These are phyloP conservation scores for Fraxinus pennsylvanica DNA, from an alignment of 257 asterid genomes.

Conservation along the genomic window DNA sequence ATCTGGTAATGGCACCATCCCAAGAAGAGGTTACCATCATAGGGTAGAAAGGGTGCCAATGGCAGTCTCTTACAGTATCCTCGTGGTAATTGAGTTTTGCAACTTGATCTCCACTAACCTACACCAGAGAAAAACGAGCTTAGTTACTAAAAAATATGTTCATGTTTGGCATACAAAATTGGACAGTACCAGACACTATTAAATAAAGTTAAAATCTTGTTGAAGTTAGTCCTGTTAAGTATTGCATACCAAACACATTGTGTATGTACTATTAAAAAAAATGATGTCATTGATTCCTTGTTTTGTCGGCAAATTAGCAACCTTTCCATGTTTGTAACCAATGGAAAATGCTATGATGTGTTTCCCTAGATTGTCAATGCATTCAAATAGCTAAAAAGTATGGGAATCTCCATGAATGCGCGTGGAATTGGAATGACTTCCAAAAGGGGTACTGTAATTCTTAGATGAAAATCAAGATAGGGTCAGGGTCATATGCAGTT, in stretches of 20 bases:
- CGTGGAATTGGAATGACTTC: not conserved
- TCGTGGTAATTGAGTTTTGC: slow-evolving; percentile 75
- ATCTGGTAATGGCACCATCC: slow-evolving; percentile 77
- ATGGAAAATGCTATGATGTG: not conserved
- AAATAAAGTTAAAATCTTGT: not conserved
- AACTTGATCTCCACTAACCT: slow-evolving; percentile 71
- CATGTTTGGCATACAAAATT: not conserved
- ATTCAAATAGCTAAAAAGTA: not conserved
- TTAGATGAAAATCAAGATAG: too few relatives aligned
- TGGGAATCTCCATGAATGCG: not conserved
- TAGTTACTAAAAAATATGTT: not conserved
- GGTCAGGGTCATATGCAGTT: too few relatives aligned
- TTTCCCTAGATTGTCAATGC: not conserved
- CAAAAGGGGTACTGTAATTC: not conserved
- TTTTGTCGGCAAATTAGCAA: not conserved
- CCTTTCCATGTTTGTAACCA: not conserved
- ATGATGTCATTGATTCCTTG: not conserved
- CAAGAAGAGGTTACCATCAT: slow-evolving; percentile 80
- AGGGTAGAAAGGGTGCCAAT: slow-evolving; percentile 89
- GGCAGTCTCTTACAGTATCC: slow-evolving; percentile 83
- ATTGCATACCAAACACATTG: not conserved
- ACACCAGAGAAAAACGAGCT: slow-evolving; percentile 6
- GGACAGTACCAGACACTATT: not conserved
- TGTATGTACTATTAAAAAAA: too few relatives aligned
- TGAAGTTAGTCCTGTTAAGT: too few relatives aligned